Conservation (phyloP, 1,139 yeast species). For the Debaryomycetaceae sp. region DNA sequence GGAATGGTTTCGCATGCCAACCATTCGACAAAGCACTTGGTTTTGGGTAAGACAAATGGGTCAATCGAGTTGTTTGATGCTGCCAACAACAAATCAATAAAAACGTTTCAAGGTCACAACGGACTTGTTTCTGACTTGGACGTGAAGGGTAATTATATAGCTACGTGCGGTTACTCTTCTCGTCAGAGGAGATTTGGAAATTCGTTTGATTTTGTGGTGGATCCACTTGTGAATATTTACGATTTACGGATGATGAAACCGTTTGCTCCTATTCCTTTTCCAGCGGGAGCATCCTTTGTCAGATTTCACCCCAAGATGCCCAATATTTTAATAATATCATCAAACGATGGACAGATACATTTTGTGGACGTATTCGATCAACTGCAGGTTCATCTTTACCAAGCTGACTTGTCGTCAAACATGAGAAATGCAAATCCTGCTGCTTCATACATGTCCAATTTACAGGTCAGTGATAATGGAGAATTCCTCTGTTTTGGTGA, state of each 20-base stretch:
- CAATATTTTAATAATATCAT: slow-evolving; percentile 70
- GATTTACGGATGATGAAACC: slow-evolving; percentile 76
- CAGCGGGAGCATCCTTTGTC: slow-evolving; percentile 86
- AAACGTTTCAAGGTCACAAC: slow-evolving; percentile 68
- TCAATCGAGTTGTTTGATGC: slow-evolving; percentile 78
- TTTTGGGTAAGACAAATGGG: slow-evolving; percentile 69
- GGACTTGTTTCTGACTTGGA: slow-evolving; percentile 77
- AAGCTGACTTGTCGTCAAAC: slow-evolving; percentile 52
- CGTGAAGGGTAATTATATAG: slow-evolving; percentile 69
- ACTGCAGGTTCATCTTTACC: slow-evolving; percentile 57
- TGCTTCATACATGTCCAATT: slow-evolving; percentile 42
- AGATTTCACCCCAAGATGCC: slow-evolving; percentile 85
- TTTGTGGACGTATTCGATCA: slow-evolving; percentile 83
- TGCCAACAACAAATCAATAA: slow-evolving; percentile 47
- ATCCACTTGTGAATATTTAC: slow-evolving; percentile 80
- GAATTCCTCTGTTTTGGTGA: slow-evolving; percentile 74
- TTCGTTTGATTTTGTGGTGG: slow-evolving; percentile 39
- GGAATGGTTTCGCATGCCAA: slow-evolving; percentile 34
- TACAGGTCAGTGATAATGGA: slow-evolving; percentile 77
- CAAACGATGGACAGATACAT: slow-evolving; percentile 78
- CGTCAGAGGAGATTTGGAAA: slow-evolving; percentile 34
- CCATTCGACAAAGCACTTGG: slow-evolving; percentile 41
- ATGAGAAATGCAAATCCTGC: slow-evolving; percentile 6
- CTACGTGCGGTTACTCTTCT: slow-evolving; percentile 78
- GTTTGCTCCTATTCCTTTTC: slow-evolving; percentile 79